Base-by-base conservation (phyloP, 768 basidiomycete species). In the Xerocomellus intermedius region DNA sequence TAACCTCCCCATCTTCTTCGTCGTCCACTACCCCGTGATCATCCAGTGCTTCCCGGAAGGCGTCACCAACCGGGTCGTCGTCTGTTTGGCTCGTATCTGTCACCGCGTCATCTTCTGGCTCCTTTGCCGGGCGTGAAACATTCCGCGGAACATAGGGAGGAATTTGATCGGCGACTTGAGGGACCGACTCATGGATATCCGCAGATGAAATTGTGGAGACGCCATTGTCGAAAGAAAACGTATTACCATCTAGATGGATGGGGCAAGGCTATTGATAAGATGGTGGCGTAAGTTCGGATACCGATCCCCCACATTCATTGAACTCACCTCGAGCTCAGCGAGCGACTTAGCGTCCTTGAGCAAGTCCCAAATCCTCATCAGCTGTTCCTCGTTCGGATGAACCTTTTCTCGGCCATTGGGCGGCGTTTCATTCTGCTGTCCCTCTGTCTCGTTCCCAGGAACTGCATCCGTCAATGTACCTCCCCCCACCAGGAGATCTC, bases 331-430 rank as follows among this genome's bases (percentile, higher is more conserved):
- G 52, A 80, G 72, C 52, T 78, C 76, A 24, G 80, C 79, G 22
- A 96, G 68, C 6, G 74, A 69, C 58, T 74, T 78, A 1, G 87
- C 88, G 64, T 97, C 93, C 14, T 79, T 73, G 44, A 94, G 75
- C 39, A 97, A 74, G 72, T 97, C 96, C 43, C 83, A 79, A 54
- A 99, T 89, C 60, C 97, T 80, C 92, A 98, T 95, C 41, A 99
- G 73, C 62, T 95, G 91, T 75, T 96, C 94, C 55, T 91, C 94
- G 62, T 99, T 98, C 8, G 97, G 97, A 74, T 98, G 87, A 1
- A 82, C 82, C 35, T 77, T 79, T 57, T 80, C 71, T 48, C 62
- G 57, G 51, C 73, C 61, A 70, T 75, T 55, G 59, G 60, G 38
- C n/a, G 41, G 38, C 17, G 32, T 61, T 50, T 42, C 68, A 64